phyloP scores from a whole-genome alignment of 345 rosid species.

The Murraya paniculata region DNA sequence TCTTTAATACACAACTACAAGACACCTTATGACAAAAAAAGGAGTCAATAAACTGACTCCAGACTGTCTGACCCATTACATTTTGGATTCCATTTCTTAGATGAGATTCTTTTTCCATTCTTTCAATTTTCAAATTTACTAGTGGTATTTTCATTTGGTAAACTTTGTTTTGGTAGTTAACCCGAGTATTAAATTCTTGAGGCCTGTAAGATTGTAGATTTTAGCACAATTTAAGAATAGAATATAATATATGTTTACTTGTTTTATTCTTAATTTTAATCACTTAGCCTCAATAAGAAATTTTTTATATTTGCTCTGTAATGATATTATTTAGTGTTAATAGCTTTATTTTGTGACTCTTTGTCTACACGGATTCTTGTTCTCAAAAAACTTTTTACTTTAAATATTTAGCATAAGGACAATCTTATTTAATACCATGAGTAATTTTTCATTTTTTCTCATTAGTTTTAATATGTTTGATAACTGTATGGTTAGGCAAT shows the following conservation, averaged over 20 bases:
- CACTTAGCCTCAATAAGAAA: background rate
- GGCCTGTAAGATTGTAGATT: background rate
- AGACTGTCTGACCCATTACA: too few relatives aligned
- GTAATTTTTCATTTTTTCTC: background rate
- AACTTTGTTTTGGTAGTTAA: constrained; percentile 9
- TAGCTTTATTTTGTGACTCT: background rate
- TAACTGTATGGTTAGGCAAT: background rate
- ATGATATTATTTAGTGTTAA: background rate
- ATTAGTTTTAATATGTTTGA: background rate
- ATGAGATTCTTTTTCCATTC: too few relatives aligned
- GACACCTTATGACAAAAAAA: too few relatives aligned
- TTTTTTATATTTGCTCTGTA: background rate
- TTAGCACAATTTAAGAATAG: background rate
- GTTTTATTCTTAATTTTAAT: background rate
- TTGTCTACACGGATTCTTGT: background rate
- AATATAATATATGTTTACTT: background rate
- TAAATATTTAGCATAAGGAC: background rate
- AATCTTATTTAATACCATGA: background rate
- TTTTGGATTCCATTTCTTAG: too few relatives aligned
- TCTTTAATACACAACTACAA: too few relatives aligned
- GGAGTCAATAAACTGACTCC: too few relatives aligned
- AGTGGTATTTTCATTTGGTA: too few relatives aligned
- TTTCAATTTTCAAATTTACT: too few relatives aligned
- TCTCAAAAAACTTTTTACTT: background rate
- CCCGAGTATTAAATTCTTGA: background rate